Percentiles rank a stretch among this genome's conserved stretches.
Evolutionary conservation across 139 green algal genomes (phyloP).

Genomic region (Chlamydomonas schloesseri): DNA sequence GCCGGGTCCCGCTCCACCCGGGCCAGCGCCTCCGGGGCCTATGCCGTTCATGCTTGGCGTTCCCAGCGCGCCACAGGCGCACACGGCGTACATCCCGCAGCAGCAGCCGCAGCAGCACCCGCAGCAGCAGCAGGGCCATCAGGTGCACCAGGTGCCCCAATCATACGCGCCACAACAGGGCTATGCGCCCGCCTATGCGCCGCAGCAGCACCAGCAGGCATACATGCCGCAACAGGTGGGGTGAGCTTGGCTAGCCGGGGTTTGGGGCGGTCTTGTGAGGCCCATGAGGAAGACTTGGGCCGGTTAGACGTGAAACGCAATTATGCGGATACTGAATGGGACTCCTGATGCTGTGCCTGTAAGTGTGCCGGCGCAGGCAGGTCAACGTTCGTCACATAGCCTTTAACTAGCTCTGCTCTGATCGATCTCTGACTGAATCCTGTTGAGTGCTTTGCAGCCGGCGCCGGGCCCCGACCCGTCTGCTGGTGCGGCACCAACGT

Average conservation of each 20-base stretch:
- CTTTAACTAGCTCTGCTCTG: not conserved
- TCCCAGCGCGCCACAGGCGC: not conserved
- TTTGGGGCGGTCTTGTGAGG: not conserved
- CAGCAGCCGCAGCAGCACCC: not conserved
- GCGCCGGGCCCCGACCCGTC: not conserved
- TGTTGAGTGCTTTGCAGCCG: not conserved
- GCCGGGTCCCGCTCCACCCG: slow-evolving; percentile 7
- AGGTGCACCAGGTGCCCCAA: not conserved
- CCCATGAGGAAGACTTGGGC: not conserved
- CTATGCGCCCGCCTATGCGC: no score
- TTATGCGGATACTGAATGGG: no score
- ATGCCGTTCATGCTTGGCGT: slow-evolving; percentile 11
- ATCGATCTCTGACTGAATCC: no score
- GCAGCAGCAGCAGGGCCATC: no score
- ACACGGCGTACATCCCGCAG: not conserved
- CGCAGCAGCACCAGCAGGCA: not conserved
- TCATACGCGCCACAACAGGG: not conserved
- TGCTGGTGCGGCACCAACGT: not conserved
- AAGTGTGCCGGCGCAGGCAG: no score
- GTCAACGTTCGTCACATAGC: no score
- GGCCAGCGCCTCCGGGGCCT: slow-evolving; percentile 1
- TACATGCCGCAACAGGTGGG: not conserved
- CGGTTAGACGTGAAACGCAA: no score
- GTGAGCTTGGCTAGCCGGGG: not conserved
- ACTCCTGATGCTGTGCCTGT: no score